Evolutionary conservation across 1,284 basidiomycete species (phyloP).

Genomic region (Phellinidium pouzarii): DNA sequence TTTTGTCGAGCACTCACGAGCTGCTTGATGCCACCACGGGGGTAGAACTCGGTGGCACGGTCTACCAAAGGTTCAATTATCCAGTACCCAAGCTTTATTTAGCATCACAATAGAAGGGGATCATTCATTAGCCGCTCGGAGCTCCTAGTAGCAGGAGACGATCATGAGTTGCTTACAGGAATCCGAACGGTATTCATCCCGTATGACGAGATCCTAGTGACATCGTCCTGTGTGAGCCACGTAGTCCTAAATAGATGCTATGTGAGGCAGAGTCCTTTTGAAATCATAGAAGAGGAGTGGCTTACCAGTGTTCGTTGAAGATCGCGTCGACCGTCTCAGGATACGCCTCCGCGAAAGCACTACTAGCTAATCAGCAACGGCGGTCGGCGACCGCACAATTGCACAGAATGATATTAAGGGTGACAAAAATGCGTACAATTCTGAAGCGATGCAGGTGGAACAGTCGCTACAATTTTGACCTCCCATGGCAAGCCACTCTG

Average conservation of each 20-base stretch:
- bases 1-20: slow-evolving; percentile 37
- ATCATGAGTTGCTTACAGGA: slow-evolving; percentile 42
- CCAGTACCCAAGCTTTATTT: slow-evolving; percentile 67
- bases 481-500: slow-evolving; percentile 63
- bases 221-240: slow-evolving; percentile 66
- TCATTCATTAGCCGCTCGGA: too few relatives aligned
- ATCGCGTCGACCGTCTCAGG: slow-evolving; percentile 50
- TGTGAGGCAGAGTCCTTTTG: not conserved
- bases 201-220: slow-evolving; percentile 40
- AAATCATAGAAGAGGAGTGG: not conserved
- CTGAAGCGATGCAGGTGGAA: slow-evolving; percentile 47
- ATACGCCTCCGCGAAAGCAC: slow-evolving; percentile 50
- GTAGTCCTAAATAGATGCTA: slow-evolving; percentile 38
- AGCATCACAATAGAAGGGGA: not conserved
- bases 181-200: slow-evolving; percentile 72
- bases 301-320: slow-evolving; percentile 60
- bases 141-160: not conserved
- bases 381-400: slow-evolving; percentile 14
- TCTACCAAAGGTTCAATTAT: slow-evolving; percentile 67
- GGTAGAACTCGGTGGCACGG: slow-evolving; percentile 52
- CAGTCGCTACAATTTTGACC: slow-evolving; percentile 49
- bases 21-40: slow-evolving; percentile 58
- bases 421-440: slow-evolving; percentile 40
- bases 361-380: too few relatives aligned
- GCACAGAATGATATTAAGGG: not conserved